Evolutionary conservation across 176 grass and related monocot species (phyloP), one percentile per base, ranked within the genome.

Genomic region (Paspalum notatum): DNA sequence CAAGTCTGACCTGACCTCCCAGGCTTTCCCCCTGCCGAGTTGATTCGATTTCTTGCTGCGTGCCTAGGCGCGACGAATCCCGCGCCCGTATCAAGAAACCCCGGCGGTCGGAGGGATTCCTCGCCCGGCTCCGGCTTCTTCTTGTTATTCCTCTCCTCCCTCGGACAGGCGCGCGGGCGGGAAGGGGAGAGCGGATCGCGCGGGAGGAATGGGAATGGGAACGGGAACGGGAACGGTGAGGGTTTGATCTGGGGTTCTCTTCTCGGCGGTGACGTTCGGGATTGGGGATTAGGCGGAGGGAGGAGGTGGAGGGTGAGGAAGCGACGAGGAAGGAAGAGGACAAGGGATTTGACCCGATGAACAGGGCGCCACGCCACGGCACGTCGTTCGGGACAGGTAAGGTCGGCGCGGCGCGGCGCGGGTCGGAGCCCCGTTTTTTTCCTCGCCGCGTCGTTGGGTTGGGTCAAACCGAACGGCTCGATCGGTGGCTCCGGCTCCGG

Each of bases 331-430:
- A 32, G 32, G 32, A 51, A 9, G 68, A 71, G 5, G 77, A 80
- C 41, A 66, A 57, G n/a, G 62, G 62, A 86, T 86, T 86, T 86
- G 85, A 86, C 85, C 71, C 50, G 59, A 73, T 24, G 72, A 76
- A 55, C 39, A 76, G 8, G 8, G 8, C 48, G 37, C 51, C 49
- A 18, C 70, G 71, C 37, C 50, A 12, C 18, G 50, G 50, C 10
- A 56, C 58, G 45, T 44, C 44, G 39, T 18, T 18, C 12, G 44
- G 38, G 12, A 12, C 1, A 3, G 55, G 84, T 57, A 49, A 18
- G 77, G 60, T 52, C 66, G 46, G 47, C 10, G 47, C 10, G 45
- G 77, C 50, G 43, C 66, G 46, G 47, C 10, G 47, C 10, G 45
- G 56, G 45, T 71, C 55, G 83, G 65, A 43, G 27, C 18, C 60